These are phyloP conservation scores for Saccharomycopsis sp. DNA, from an alignment of 805 yeast species.

Conservation along the genomic window DNA sequence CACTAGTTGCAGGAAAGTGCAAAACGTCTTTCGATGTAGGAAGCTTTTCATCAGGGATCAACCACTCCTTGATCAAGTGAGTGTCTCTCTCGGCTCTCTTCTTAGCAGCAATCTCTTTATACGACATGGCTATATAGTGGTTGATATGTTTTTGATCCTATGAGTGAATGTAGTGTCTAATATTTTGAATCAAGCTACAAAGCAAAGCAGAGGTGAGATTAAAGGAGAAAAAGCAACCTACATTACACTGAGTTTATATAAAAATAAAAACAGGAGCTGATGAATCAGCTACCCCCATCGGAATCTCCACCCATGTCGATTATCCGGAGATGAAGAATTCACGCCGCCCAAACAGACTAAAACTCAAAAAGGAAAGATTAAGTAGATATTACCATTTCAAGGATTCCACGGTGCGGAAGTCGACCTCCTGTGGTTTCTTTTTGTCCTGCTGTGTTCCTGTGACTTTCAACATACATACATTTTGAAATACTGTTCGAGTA, in stretches of 20 bases:
- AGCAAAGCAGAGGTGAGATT: not conserved
- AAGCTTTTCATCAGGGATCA: constrained; percentile 29
- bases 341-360: not conserved
- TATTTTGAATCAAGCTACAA: too few species aligned
- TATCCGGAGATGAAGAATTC: not conserved
- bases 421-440: not conserved
- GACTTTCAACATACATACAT: not conserved
- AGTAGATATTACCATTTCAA: not conserved
- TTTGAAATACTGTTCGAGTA: not conserved
- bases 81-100: constrained; percentile 37
- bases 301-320: not conserved
- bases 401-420: not conserved
- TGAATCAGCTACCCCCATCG: not conserved
- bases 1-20: constrained; percentile 32
- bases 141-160: not conserved
- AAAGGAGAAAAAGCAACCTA: not conserved
- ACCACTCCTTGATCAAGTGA: constrained; percentile 42
- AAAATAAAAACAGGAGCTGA: not conserved
- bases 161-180: not conserved
- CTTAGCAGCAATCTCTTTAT: constrained; percentile 35
- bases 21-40: constrained; percentile 35
- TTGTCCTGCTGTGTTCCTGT: not conserved
- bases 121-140: constrained; percentile 24
- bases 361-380: not conserved
- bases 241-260: not conserved